Percentiles rank a stretch among this genome's conserved stretches.
These are phyloP conservation scores for Colletotrichum sp. DNA, from an alignment of 2,329 filamentous ascomycete genomes.

Conservation along the genomic window DNA sequence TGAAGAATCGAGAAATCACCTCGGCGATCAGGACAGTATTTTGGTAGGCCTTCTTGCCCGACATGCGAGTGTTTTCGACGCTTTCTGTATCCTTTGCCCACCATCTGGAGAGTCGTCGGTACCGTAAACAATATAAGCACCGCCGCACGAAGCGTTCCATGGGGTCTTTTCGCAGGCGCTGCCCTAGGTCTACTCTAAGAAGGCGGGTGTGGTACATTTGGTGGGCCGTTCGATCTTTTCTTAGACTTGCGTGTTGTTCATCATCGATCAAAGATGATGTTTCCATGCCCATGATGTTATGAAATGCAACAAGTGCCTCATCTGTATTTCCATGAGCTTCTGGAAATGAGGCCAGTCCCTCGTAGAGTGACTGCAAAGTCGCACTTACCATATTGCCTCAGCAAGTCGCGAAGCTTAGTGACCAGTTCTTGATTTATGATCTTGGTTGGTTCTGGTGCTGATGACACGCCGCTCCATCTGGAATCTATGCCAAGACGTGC, in stretches of 20 bases:
- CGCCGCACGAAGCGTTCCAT: not conserved
- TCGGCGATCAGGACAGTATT: not conserved
- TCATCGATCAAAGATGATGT: not conserved
- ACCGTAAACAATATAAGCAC: not conserved
- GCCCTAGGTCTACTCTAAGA: not conserved
- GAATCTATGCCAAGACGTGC: not conserved
- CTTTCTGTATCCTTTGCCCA: not conserved
- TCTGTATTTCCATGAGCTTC: not conserved
- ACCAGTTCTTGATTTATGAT: not conserved
- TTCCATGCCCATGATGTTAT: not conserved
- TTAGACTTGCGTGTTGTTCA: not conserved
- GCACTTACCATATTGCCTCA: not conserved
- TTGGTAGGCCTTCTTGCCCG: not conserved
- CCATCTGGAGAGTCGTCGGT: not conserved
- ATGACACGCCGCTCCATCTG: not conserved
- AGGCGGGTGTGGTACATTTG: not conserved
- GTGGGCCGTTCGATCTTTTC: not conserved
- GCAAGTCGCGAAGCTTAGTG: not conserved
- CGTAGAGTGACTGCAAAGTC: not conserved
- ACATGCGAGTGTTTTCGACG: not conserved
- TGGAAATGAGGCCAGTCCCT: rapidly evolving
- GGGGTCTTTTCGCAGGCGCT: not conserved
- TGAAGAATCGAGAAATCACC: not conserved
- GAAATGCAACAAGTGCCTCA: not conserved
- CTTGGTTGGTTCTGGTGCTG: not conserved